Conservation (phyloP, 441 rosid genomes). For the Populus trichocarpa region DNA sequence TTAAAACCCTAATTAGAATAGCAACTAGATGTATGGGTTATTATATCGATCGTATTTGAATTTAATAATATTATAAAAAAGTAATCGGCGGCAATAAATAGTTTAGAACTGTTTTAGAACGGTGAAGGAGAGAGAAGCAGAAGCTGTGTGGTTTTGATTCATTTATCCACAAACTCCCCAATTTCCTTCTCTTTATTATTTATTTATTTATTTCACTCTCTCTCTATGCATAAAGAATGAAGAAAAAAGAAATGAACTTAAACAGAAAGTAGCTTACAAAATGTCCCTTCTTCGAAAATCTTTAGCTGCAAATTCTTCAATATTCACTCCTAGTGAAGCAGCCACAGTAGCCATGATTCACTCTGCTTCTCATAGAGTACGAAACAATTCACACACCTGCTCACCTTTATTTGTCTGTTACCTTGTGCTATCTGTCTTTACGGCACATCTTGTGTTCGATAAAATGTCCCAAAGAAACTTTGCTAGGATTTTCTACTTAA, state of each 20-base stretch:
- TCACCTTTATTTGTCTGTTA: not conserved
- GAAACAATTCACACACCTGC: not conserved
- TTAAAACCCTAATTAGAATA: too few species aligned
- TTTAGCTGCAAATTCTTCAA: conserved; percentile 21
- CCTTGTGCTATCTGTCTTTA: not conserved
- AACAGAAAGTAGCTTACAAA: not conserved
- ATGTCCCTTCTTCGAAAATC: conserved; percentile 49
- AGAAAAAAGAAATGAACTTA: not conserved
- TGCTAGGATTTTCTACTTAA: not conserved
- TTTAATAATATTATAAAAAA: too few species aligned
- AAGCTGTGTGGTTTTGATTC: not conserved
- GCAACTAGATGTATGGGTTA: too few species aligned
- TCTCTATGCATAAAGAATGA: not conserved
- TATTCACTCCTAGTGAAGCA: conserved; percentile 44
- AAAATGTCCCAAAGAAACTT: conserved; percentile 23
- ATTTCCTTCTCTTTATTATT: not conserved
- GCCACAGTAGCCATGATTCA: conserved; percentile 56
- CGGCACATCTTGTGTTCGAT: conserved; percentile 40
- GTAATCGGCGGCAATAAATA: too few species aligned
- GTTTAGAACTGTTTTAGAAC: too few species aligned
- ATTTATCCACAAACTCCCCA: not conserved
- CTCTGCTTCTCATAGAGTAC: conserved; percentile 56
- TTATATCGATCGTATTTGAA: too few species aligned
- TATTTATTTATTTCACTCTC: not conserved
- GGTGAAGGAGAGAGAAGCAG: not conserved